Percentiles rank a stretch among this genome's conserved stretches.
Evolutionary conservation across 2,329 filamentous ascomycete genomes (phyloP).

Genomic region (Fonsecaea multimorphosa): DNA sequence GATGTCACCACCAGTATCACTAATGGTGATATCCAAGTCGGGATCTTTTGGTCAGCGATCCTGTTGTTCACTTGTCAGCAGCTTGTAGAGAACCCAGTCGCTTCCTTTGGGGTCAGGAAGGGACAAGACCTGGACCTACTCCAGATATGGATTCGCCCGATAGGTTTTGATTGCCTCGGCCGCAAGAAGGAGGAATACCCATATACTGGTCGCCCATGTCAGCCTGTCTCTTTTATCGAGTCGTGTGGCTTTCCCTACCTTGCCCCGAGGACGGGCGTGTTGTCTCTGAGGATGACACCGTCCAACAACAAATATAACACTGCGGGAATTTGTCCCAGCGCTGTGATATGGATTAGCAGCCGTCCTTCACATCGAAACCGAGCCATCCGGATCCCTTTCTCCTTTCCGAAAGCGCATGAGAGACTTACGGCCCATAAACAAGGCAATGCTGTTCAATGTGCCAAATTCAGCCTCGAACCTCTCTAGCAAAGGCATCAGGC

Average conservation of each 20-base stretch:
- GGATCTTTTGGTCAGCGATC: constrained; percentile 71
- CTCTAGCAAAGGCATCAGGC: constrained; percentile 85
- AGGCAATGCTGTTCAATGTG: constrained; percentile 81
- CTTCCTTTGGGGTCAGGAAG: background rate
- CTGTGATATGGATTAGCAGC: constrained; percentile 50
- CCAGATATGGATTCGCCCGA: constrained; percentile 78
- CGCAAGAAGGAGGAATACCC: constrained; percentile 87
- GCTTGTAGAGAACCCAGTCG: background rate
- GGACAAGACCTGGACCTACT: constrained; percentile 45
- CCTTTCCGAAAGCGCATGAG: background rate
- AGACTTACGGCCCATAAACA: constrained; percentile 87
- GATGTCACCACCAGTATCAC: constrained; percentile 74
- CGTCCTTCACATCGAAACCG: background rate
- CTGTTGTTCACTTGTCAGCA: constrained; percentile 44
- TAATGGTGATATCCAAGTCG: constrained; percentile 91
- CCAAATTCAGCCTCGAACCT: constrained; percentile 93
- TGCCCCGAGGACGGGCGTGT: constrained; percentile 78
- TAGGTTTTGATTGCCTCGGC: constrained; percentile 87
- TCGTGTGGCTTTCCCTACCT: constrained; percentile 63
- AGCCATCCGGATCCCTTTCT: background rate
- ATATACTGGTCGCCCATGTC: constrained; percentile 66
- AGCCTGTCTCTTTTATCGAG: constrained; percentile 1
- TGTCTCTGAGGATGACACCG: constrained; percentile 70
- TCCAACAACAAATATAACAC: constrained; percentile 81
- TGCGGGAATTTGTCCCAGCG: constrained; percentile 80